Evolutionary conservation across 805 yeast genomes (phyloP).

Genomic region (Candida silvatica): DNA sequence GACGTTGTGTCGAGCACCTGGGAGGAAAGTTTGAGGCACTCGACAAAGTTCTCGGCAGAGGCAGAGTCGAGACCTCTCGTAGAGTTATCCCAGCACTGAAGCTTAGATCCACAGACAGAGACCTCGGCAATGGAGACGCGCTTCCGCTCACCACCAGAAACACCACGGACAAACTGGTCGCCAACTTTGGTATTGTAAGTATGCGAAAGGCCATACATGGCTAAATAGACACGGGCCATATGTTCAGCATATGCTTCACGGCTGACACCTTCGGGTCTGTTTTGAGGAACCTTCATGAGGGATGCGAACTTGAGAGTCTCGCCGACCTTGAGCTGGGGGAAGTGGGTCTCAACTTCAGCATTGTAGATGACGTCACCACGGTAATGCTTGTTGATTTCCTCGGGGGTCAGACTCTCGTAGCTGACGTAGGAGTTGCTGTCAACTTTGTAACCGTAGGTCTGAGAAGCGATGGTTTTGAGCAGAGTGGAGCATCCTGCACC

Average conservation of each 20-base stretch:
- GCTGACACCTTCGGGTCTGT: constrained; percentile 43
- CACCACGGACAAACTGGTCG: constrained; percentile 49
- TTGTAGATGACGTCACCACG: constrained; percentile 64
- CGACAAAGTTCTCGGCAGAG: constrained; percentile 50
- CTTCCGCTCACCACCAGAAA: constrained; percentile 57
- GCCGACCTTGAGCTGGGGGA: constrained; percentile 57
- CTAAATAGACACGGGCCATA: constrained; percentile 27
- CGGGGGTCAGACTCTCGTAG: constrained; percentile 44
- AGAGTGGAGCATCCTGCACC: constrained; percentile 72
- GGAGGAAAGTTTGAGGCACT: constrained; percentile 44
- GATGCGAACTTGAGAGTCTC: constrained; percentile 58
- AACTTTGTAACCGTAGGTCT: constrained; percentile 50
- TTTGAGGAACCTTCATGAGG: constrained; percentile 46
- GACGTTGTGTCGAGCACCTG: constrained; percentile 33
- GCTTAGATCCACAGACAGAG: constrained; percentile 20
- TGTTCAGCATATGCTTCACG: constrained; percentile 44
- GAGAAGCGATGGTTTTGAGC: constrained; percentile 47
- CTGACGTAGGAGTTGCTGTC: constrained; percentile 36
- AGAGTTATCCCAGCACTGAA: constrained; percentile 54
- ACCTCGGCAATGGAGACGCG: constrained; percentile 53
- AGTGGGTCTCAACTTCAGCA: constrained; percentile 60
- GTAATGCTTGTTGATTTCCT: constrained; percentile 39
- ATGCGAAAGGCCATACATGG: constrained; percentile 28
- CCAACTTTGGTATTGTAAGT: constrained; percentile 50
- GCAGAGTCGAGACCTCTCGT: constrained; percentile 63